Conservation (phyloP, 1,284 basidiomycete genomes). For the Phellinidium pouzarii region DNA sequence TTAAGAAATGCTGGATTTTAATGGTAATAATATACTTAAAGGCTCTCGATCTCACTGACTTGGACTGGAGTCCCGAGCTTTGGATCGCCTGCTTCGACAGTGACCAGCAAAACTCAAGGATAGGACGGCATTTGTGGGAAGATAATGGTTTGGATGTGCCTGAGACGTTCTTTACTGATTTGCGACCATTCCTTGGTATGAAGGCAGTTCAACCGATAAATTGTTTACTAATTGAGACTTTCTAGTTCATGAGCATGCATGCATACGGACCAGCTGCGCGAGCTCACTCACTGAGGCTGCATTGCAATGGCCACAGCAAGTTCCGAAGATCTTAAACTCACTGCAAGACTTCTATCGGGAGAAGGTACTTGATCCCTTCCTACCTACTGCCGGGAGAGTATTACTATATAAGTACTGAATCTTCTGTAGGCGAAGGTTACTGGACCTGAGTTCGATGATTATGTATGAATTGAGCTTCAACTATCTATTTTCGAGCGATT, state of each 20-base stretch:
- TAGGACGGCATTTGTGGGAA: slow-evolving; percentile 87
- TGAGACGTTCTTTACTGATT: slow-evolving; percentile 57
- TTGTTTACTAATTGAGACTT: slow-evolving; percentile 5
- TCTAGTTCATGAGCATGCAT: slow-evolving; percentile 72
- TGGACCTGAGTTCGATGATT: slow-evolving; percentile 86
- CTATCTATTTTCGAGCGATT: slow-evolving; percentile 4
- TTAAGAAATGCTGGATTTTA: background rate
- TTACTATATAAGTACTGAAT: slow-evolving; percentile 6
- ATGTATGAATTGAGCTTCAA: slow-evolving; percentile 50
- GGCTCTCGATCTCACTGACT: slow-evolving; percentile 92
- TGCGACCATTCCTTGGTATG: slow-evolving; percentile 71
- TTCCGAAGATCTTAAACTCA: slow-evolving; percentile 39
- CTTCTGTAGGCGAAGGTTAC: slow-evolving; percentile 67
- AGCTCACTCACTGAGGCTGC: slow-evolving; percentile 75
- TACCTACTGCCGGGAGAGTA: background rate
- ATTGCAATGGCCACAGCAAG: slow-evolving; percentile 67
- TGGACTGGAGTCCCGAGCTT: slow-evolving; percentile 87
- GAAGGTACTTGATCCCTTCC: slow-evolving; percentile 56
- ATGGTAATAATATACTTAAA: slow-evolving; percentile 28
- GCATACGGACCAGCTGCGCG: slow-evolving; percentile 75
- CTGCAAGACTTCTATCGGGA: slow-evolving; percentile 78
- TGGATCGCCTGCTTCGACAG: slow-evolving; percentile 90
- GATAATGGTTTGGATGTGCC: slow-evolving; percentile 93
- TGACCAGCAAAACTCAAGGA: slow-evolving; percentile 84
- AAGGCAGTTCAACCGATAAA: background rate